These are phyloP conservation scores for Geotrichum australiense DNA, from an alignment of 1,139 yeast genomes.

Conservation along the genomic window DNA sequence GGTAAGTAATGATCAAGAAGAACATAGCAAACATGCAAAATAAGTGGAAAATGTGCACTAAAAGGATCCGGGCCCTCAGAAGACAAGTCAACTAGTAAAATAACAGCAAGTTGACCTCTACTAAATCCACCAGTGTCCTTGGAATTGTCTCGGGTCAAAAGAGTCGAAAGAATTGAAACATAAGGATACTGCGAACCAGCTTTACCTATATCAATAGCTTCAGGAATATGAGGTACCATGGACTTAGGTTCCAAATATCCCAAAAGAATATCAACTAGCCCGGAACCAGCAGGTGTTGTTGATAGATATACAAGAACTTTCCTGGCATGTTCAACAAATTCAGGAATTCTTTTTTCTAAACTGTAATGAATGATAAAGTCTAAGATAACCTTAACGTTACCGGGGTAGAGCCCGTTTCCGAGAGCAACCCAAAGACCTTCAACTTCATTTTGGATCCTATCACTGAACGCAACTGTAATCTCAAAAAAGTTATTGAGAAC, in stretches of 20 bases:
- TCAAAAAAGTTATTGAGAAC: slow-evolving; percentile 77
- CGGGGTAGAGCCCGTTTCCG: slow-evolving; percentile 60
- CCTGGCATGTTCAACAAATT: slow-evolving; percentile 70
- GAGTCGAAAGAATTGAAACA: slow-evolving; percentile 60
- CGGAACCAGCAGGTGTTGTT: slow-evolving; percentile 50
- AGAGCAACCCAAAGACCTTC: slow-evolving; percentile 94
- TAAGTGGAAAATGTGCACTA: slow-evolving; percentile 51
- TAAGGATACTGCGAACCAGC: slow-evolving; percentile 50
- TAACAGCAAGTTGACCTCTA: slow-evolving; percentile 77
- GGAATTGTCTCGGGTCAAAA: slow-evolving; percentile 47
- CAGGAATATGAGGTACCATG: slow-evolving; percentile 68
- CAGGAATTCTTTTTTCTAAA: slow-evolving; percentile 61
- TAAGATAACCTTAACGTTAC: slow-evolving; percentile 64
- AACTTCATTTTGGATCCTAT: slow-evolving; percentile 71
- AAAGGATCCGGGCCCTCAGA: slow-evolving; percentile 38
- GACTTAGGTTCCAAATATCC: slow-evolving; percentile 70
- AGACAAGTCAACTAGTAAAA: slow-evolving; percentile 74
- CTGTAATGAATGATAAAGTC: slow-evolving; percentile 66
- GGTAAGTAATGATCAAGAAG: slow-evolving; percentile 81
- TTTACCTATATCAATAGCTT: slow-evolving; percentile 29
- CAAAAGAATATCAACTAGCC: slow-evolving; percentile 58
- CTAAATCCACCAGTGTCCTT: slow-evolving; percentile 80
- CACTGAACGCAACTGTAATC: slow-evolving; percentile 71
- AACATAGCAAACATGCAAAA: slow-evolving; percentile 75
- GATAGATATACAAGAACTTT: slow-evolving; percentile 75